phyloP scores from a whole-genome alignment of 2,329 filamentous ascomycete species.

The Fusarium sp. region DNA sequence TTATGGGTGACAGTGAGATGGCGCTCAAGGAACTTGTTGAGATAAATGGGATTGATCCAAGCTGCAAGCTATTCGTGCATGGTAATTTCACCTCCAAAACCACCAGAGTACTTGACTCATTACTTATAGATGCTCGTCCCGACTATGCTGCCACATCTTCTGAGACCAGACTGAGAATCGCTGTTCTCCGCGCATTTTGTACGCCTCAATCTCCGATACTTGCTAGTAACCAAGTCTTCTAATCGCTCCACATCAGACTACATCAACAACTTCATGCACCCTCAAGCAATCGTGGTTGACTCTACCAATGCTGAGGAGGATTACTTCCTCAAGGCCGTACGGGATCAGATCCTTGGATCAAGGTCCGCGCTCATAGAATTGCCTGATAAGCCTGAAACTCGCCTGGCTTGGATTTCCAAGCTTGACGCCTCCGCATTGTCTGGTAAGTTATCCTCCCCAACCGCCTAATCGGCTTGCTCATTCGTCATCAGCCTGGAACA shows the following conservation, averaged over 20 bases:
- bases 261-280: slow-evolving; percentile 77
- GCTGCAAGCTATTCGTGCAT: slow-evolving; percentile 72
- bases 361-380: slow-evolving; percentile 77
- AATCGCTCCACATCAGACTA: slow-evolving; percentile 58
- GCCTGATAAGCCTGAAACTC: slow-evolving; percentile 68
- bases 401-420: slow-evolving; percentile 79
- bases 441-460: slow-evolving; percentile 54
- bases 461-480: slow-evolving; percentile 35
- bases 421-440: slow-evolving; percentile 77
- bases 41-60: slow-evolving; percentile 79
- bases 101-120: slow-evolving; percentile 22
- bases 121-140: slow-evolving; percentile 72
- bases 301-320: slow-evolving; percentile 70
- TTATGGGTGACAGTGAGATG: slow-evolving; percentile 79
- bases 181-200: slow-evolving; percentile 71
- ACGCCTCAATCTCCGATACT: slow-evolving; percentile 40
- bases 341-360: slow-evolving; percentile 61
- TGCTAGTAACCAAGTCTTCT: slow-evolving; percentile 7
- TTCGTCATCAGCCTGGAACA: slow-evolving; percentile 73
- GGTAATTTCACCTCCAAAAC: slow-evolving; percentile 49
- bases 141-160: slow-evolving; percentile 76
- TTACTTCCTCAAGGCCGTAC: slow-evolving; percentile 71
- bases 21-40: slow-evolving; percentile 72
- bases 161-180: slow-evolving; percentile 72
- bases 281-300: slow-evolving; percentile 80